Percentiles rank a stretch among this genome's conserved stretches.
Conservation (phyloP, 116 monocot species). For the Iris pallida region DNA sequence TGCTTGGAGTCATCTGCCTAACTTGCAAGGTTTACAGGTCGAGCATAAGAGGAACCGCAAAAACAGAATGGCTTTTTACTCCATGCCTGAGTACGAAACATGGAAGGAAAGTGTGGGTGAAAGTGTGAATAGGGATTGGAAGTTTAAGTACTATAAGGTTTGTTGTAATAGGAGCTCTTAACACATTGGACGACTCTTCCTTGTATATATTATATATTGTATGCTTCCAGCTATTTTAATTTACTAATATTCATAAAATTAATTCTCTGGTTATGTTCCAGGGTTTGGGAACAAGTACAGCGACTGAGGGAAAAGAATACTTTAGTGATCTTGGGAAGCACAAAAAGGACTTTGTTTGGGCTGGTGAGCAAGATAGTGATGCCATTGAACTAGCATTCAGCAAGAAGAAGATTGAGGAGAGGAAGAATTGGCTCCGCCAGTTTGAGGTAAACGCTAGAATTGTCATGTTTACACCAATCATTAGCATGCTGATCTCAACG, state of each 20-base stretch:
- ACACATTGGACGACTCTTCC: background rate
- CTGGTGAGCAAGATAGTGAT: constrained; percentile 66
- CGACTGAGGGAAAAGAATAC: constrained; percentile 82
- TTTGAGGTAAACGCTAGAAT: constrained; percentile 51
- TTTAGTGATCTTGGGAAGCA: constrained; percentile 62
- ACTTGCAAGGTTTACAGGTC: constrained; percentile 35
- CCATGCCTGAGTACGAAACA: constrained; percentile 90
- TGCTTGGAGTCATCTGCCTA: background rate
- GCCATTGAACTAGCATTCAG: constrained; percentile 97
- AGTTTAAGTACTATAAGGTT: constrained; percentile 96
- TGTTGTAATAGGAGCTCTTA: no score
- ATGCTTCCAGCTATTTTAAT: background rate
- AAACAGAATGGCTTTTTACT: constrained; percentile 52
- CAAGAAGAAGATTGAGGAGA: constrained; percentile 84
- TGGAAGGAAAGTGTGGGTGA: constrained; percentile 84
- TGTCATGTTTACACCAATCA: no score
- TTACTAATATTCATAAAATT: constrained; percentile 4
- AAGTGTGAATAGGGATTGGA: constrained; percentile 53
- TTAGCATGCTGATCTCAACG: no score
- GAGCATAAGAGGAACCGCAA: constrained; percentile 44
- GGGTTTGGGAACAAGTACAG: constrained; percentile 94
- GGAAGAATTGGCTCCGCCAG: constrained; percentile 84
- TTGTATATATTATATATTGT: no score
- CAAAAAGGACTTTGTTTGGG: constrained; percentile 83
- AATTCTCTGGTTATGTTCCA: constrained; percentile 7